Base-by-base conservation (phyloP, 2,329 filamentous ascomycete species). In the Fusarium pseudocircinatum region DNA sequence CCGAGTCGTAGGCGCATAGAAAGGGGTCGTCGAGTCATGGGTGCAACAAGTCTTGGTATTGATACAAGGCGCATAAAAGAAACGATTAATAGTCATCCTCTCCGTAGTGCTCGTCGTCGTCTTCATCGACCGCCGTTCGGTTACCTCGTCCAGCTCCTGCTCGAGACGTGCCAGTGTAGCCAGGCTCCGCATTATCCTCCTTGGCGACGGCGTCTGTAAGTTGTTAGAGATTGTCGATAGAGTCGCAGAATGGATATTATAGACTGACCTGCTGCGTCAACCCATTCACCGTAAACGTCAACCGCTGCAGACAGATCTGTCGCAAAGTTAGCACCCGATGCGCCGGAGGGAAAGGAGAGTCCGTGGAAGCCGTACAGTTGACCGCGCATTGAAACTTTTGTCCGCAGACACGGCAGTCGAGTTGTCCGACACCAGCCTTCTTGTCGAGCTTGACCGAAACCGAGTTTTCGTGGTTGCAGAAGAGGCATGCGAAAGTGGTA, bases 221-320 rank as follows among this genome's bases (percentile, higher is more conserved):
- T n/a, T 59, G 62, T 77, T 62, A 79, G 73, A 62, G 28, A 43
- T 39, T 39, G 34, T 24, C 30, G 28, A 28, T 34, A 30, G 12
- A 37, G n/a, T 32, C 24, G 26, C 46, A 30, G 53, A 58, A 28
- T 14, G 9, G 24, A 50, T 47, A 50, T 66, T 28, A 49, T 44
- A 66, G 49, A 46, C 84, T 72, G 83, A 90, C 89, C 87, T 72
- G 89, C 86, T 73, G 96, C 96, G 84, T 99, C 96, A 72, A 99
- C 94, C 96, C 96, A 99, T 82, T 98, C 96, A 39, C 94, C 94
- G 80, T 99, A 99, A 13, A 99, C 96, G 81, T 99, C 96, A 52
- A 99, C 95, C 1, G 94, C 90, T 20, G 93, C 94, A 32, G 94
- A 97, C 32, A 98, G 90, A 82, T 97, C 94, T 97, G 20, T 62